Percentiles rank a stretch among this genome's conserved stretches.
These are phyloP conservation scores for Bombardia bombarda DNA, from an alignment of 495 filamentous ascomycete species.

Conservation along the genomic window DNA sequence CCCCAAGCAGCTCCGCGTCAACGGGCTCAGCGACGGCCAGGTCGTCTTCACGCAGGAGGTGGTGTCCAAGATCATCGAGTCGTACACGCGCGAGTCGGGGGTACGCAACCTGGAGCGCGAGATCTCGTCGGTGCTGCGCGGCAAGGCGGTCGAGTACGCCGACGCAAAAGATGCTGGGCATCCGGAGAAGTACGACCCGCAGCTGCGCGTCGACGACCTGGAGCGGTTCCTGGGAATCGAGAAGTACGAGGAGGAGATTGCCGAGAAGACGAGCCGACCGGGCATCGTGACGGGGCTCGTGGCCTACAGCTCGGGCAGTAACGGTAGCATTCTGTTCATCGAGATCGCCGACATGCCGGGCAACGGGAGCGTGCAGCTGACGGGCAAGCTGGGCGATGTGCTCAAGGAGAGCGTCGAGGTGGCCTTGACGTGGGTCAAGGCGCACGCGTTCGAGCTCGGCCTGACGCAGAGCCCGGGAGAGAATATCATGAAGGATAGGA, in stretches of 20 bases:
- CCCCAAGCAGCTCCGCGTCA: conserved; percentile 76
- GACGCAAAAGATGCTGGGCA: conserved; percentile 76
- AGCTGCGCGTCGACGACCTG: conserved; percentile 67
- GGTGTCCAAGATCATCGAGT: conserved; percentile 86
- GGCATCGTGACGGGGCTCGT: conserved; percentile 96
- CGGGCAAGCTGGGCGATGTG: conserved; percentile 95
- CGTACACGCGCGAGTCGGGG: conserved; percentile 95
- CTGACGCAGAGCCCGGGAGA: conserved; percentile 71
- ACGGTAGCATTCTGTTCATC: conserved; percentile 96
- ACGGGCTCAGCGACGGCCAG: conserved; percentile 69
- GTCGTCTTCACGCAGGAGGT: conserved; percentile 73
- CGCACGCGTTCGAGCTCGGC: conserved; percentile 86
- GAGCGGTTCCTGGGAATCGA: conserved; percentile 91
- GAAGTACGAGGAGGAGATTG: conserved; percentile 91
- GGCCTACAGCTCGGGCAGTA: conserved; percentile 87
- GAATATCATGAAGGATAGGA: conserved; percentile 93
- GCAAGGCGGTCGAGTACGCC: conserved; percentile 91
- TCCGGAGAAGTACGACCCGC: conserved; percentile 62
- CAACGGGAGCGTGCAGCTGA: conserved; percentile 86
- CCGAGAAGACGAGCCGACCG: conserved; percentile 77
- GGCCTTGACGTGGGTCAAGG: conserved; percentile 90
- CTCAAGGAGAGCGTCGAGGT: conserved; percentile 97
- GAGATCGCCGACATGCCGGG: conserved; percentile 98
- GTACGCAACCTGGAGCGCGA: conserved; percentile 95
- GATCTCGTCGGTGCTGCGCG: conserved; percentile 86